Conservation (phyloP, 2,329 filamentous ascomycete genomes). For the Chaetomiaceae sp. region DNA sequence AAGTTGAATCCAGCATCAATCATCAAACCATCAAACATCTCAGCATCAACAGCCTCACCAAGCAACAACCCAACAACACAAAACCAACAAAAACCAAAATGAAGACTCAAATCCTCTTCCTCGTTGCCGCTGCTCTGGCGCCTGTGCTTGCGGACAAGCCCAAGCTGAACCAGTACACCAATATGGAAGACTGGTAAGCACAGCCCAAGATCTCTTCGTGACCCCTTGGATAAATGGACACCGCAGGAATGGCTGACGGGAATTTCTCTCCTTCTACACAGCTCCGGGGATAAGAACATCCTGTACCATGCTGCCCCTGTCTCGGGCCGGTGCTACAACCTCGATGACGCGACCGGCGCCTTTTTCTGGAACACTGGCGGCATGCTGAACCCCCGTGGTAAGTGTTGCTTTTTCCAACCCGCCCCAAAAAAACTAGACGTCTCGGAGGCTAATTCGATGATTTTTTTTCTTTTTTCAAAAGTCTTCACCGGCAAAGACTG, state of each 20-base stretch:
- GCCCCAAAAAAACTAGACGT: not conserved
- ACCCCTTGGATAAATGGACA: not conserved
- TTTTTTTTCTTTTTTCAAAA: too few relatives aligned
- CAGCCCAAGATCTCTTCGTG: not conserved
- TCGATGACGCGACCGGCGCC: not conserved
- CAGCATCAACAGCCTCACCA: too few relatives aligned
- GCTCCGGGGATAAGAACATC: not conserved
- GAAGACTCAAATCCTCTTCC: not conserved
- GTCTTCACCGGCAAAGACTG: slow-evolving; percentile 1
- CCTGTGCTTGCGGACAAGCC: not conserved
- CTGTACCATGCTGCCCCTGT: slow-evolving; percentile 1
- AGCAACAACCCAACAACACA: not conserved
- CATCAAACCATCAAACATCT: too few relatives aligned
- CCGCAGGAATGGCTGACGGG: not conserved
- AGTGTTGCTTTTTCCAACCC: not conserved
- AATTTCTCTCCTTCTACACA: not conserved
- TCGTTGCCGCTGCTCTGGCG: not conserved
- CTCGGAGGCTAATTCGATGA: not conserved
- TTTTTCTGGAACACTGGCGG: slow-evolving; percentile 4
- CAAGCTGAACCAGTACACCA: slow-evolving; percentile 2
- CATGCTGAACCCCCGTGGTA: slow-evolving; percentile 1
- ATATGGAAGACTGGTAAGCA: not conserved
- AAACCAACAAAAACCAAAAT: not conserved
- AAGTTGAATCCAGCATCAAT: too few relatives aligned
- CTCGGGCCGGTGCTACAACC: slow-evolving; percentile 2